Percentiles rank a stretch among this genome's conserved stretches.
Conservation (phyloP, 148 eudicot species). For the Camellia granthamiana region DNA sequence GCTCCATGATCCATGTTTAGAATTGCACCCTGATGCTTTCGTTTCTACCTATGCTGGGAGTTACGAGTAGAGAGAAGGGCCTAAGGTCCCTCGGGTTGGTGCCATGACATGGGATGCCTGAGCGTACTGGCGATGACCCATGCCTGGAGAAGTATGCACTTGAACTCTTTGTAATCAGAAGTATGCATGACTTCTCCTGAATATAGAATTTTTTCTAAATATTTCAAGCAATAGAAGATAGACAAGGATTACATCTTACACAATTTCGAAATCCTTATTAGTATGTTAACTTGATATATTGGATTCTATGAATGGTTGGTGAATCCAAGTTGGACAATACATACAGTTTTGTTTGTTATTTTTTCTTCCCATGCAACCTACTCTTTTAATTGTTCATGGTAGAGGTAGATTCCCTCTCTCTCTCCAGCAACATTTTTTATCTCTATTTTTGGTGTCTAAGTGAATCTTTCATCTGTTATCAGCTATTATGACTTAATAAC, state of each 20-base stretch:
- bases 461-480: not conserved
- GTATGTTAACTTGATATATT: not conserved
- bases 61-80: no score
- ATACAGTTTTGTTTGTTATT: not conserved
- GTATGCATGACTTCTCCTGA: not conserved
- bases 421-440: not conserved
- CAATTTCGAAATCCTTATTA: not conserved
- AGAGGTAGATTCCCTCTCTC: not conserved
- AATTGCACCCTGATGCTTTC: no score
- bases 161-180: not conserved
- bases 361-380: not conserved
- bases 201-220: not conserved
- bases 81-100: no score
- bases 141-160: no score
- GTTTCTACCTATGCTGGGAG: no score
- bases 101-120: no score
- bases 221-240: not conserved
- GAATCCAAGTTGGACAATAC: not conserved
- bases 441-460: not conserved
- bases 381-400: not conserved
- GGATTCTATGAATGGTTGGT: no score
- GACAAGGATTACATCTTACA: not conserved
- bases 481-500: not conserved
- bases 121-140: no score
- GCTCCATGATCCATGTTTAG: no score